Conservation (phyloP, 106 monocot genomes). For the Acorus calamus region DNA sequence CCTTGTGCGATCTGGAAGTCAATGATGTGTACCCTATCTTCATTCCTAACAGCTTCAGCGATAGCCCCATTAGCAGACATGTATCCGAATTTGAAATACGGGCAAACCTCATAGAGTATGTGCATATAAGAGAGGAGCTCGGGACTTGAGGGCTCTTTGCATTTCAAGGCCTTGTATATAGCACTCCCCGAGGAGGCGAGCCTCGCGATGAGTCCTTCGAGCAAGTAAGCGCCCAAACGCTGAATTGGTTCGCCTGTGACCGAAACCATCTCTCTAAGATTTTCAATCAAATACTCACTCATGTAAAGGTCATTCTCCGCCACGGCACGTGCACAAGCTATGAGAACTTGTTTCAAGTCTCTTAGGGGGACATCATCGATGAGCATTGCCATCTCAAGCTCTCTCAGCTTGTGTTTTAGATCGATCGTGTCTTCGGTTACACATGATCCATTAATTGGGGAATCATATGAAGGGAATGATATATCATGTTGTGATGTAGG, state of each 20-base stretch:
- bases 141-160: slow-evolving; percentile 65
- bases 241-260: slow-evolving; percentile 82
- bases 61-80: slow-evolving; percentile 96
- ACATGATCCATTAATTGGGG: slow-evolving; percentile 59
- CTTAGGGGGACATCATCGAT: slow-evolving; percentile 46
- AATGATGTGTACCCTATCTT: slow-evolving; percentile 66
- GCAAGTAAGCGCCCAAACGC: slow-evolving; percentile 68
- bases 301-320: slow-evolving; percentile 36
- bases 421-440: slow-evolving; percentile 68
- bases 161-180: slow-evolving; percentile 81
- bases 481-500: slow-evolving; percentile 51
- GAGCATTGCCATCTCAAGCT: slow-evolving; percentile 63
- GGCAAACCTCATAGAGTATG: too few species aligned
- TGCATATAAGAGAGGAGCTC: slow-evolving; percentile 94
- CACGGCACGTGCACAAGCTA: slow-evolving; percentile 64
- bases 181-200: slow-evolving; percentile 61
- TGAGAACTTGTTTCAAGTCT: slow-evolving; percentile 54
- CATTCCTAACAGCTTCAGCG: slow-evolving; percentile 66
- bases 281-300: slow-evolving; percentile 33
- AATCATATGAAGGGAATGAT: slow-evolving; percentile 42
- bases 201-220: slow-evolving; percentile 79
- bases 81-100: too few species aligned
- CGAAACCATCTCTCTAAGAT: slow-evolving; percentile 65
- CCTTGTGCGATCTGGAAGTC: slow-evolving; percentile 97
- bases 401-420: slow-evolving; percentile 52